phyloP scores from a whole-genome alignment of 768 basidiomycete genomes.

The Lentinula sp. region DNA sequence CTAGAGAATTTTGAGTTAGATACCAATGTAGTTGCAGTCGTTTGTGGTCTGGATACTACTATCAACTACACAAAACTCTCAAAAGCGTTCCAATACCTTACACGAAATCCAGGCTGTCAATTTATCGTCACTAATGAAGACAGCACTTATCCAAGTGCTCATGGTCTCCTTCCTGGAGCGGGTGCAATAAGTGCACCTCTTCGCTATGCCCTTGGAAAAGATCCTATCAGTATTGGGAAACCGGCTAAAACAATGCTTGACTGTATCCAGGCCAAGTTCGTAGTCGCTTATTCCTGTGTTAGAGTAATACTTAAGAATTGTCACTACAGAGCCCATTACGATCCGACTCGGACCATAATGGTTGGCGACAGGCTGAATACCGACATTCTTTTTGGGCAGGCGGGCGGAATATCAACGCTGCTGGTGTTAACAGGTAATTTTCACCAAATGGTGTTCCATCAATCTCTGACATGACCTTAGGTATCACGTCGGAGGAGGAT shows the following conservation, averaged over 20 bases:
- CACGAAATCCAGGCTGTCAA: constrained; percentile 67
- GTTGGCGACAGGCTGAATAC: constrained; percentile 94
- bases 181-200: constrained; percentile 84
- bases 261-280: constrained; percentile 69
- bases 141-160: constrained; percentile 78
- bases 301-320: constrained; percentile 1
- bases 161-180: constrained; percentile 72
- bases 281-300: not conserved
- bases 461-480: constrained; percentile 28
- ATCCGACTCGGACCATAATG: constrained; percentile 88
- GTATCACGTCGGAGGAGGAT: constrained; percentile 71
- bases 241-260: constrained; percentile 91
- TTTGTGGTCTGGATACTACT: constrained; percentile 85
- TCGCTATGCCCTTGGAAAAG: constrained; percentile 58
- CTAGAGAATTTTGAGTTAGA: constrained; percentile 70
- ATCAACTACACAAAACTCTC: constrained; percentile 94
- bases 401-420: constrained; percentile 79
- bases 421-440: constrained; percentile 84
- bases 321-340: constrained; percentile 62
- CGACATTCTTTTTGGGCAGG: constrained; percentile 90
- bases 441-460: not conserved
- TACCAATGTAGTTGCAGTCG: constrained; percentile 79
- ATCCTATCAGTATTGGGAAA: constrained; percentile 83
- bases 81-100: constrained; percentile 88
- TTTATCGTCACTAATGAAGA: constrained; percentile 94